Conservation (phyloP, 2,329 filamentous ascomycete genomes). For the Talaromyces marneffei region DNA sequence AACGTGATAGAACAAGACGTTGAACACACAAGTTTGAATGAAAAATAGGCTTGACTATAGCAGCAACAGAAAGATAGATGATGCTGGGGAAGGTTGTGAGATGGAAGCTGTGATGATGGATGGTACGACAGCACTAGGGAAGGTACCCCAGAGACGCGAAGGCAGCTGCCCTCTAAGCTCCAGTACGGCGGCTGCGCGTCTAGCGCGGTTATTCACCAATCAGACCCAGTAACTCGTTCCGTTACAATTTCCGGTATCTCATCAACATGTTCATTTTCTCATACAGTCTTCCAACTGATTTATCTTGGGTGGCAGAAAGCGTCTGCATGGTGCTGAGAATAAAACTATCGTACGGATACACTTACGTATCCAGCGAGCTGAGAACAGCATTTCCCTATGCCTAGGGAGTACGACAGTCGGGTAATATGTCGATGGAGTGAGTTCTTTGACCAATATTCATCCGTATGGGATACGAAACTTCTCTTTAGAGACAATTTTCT, state of each 20-base stretch:
- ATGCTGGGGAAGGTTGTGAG: not conserved
- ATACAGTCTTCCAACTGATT: not conserved
- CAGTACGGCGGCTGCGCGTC: slow-evolving; percentile 8
- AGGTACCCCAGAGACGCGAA: slow-evolving; percentile 10
- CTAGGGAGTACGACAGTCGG: not conserved
- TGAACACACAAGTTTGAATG: not conserved
- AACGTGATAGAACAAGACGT: not conserved
- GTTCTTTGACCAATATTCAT: not conserved
- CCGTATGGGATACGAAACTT: not conserved
- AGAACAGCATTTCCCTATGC: not conserved
- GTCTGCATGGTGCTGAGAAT: not conserved
- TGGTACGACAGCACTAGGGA: not conserved
- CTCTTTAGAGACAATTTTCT: not conserved
- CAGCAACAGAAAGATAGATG: not conserved
- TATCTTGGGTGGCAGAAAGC: not conserved
- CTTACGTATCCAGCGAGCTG: not conserved
- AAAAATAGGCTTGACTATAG: not conserved
- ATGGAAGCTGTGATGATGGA: slow-evolving; percentile 10
- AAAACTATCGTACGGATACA: not conserved
- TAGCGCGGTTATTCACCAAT: slow-evolving; percentile 4
- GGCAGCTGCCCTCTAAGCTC: slow-evolving; percentile 13
- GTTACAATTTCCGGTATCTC: not conserved
- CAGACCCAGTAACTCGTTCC: not conserved
- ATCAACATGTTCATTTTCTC: not conserved
- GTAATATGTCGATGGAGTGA: not conserved